Base-by-base conservation (phyloP, 306 rosid genomes). In the Myrica gale region DNA sequence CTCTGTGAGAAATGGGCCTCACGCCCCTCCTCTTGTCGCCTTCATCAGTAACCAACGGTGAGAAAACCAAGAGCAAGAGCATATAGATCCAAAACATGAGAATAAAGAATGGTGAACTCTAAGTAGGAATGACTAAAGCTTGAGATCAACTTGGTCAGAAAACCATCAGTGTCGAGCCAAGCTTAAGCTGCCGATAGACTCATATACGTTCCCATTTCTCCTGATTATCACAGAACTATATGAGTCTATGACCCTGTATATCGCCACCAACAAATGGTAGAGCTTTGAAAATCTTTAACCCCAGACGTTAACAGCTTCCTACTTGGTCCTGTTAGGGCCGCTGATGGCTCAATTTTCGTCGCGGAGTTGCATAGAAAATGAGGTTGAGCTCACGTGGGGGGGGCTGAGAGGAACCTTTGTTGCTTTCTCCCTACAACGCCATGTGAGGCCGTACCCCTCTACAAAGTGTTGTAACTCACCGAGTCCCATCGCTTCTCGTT, bases 381-480 rank as follows among this genome's bases (percentile, higher is more conserved):
- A 52, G 44, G 39, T 44, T 37, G 44, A 73, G 45, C 88, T 79
- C 88, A 83, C 87, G 85, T 85, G 88, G 88, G 71, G 87, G 9
- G 73, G 89, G 85, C 7, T 26, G 69, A 69, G 52, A 2, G 16
- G 76, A 73, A 2, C 23, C 15, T 55, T 78, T 53, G 88, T 83
- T 79, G 76, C 75, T 71, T 71, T 62, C 57, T 82, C 42, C 47
- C 86, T 80, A 79, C 84, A 80, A 69, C 63, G 55, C 80, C 93
- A 89, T 81, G 85, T 87, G 93, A 85, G 5, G 60, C 55, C 51
- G 68, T 68, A 63, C 77, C 79, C 69, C 77, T 78, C 69, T 69
- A 74, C 75, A 77, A 79, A 61, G 81, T 82, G 74, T 74, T 82
- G 77, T 76, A 68, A 76, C 20, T 79, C 82, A 74, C 75, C 54